Conservation (phyloP, 2,329 filamentous ascomycete genomes). For the Lachnellula subtilissima region DNA sequence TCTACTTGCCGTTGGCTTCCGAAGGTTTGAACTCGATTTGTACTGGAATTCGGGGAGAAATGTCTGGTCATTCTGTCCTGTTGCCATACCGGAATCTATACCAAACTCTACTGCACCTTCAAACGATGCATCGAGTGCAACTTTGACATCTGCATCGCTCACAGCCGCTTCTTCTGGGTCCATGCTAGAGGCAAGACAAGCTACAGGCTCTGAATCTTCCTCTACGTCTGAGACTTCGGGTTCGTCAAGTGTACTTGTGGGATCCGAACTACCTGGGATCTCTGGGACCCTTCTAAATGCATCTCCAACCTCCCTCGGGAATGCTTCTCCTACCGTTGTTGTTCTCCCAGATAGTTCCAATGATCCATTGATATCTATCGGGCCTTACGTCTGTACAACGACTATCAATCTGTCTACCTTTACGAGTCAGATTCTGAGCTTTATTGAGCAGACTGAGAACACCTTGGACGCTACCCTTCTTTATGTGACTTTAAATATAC, state of each 20-base stretch:
- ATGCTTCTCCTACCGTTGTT: conserved; percentile 14
- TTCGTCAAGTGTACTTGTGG: neutral
- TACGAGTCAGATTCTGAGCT: conserved; percentile 46
- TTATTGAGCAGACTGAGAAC: conserved; percentile 48
- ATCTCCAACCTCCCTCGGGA: conserved; percentile 17
- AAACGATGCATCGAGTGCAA: neutral
- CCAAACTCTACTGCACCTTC: conserved; percentile 17
- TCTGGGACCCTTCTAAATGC: neutral
- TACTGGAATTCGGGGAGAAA: conserved; percentile 56
- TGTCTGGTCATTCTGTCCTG: conserved; percentile 58
- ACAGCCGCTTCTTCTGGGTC: neutral
- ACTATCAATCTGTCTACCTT: conserved; percentile 47
- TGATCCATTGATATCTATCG: conserved; percentile 40
- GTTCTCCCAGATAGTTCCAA: conserved; percentile 14
- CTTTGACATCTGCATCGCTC: neutral
- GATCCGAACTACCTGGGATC: neutral
- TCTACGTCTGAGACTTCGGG: neutral
- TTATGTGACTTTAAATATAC: conserved; percentile 54
- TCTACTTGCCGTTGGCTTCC: conserved; percentile 54
- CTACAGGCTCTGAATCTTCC: no score
- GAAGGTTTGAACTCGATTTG: conserved; percentile 53
- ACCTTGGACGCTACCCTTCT: conserved; percentile 50
- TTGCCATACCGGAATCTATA: conserved; percentile 38
- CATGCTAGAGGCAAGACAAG: neutral
- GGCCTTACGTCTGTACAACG: conserved; percentile 51